Conservation (phyloP, 2,329 filamentous ascomycete species). For the Intubia oerlemansii region DNA sequence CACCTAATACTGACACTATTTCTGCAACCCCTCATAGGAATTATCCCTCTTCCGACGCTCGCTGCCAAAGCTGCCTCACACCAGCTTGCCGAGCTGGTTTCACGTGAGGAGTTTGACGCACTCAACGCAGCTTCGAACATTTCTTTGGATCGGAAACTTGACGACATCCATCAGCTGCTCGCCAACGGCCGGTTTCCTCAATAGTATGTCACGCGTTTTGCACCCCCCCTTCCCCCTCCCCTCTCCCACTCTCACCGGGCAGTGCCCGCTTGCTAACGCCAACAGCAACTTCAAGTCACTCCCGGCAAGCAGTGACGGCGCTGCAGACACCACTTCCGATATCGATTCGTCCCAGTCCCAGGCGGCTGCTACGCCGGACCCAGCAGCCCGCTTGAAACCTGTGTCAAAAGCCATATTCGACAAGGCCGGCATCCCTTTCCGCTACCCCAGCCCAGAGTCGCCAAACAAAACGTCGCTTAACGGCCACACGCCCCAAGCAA, state of each 20-base stretch:
- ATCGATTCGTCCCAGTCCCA: too few relatives aligned
- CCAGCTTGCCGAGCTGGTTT: conserved; percentile 28
- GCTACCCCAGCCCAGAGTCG: conserved; percentile 17
- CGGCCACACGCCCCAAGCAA: too few relatives aligned
- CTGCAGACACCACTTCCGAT: conserved; percentile 3
- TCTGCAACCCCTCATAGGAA: too few relatives aligned
- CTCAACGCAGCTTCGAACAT: conserved; percentile 60
- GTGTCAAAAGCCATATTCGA: conserved; percentile 27
- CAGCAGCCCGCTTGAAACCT: conserved; percentile 25
- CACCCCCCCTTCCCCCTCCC: neutral
- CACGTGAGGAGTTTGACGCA: conserved; percentile 34
- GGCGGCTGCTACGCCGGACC: too few relatives aligned
- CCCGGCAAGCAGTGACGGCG: conserved; percentile 11
- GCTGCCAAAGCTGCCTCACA: conserved; percentile 31
- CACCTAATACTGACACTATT: too few relatives aligned
- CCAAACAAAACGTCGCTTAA: conserved; percentile 6
- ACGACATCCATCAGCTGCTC: conserved; percentile 55
- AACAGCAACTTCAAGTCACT: conserved; percentile 34
- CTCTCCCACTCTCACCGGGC: too few relatives aligned
- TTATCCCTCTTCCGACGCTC: conserved; percentile 42
- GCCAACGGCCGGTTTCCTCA: conserved; percentile 44
- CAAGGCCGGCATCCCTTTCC: conserved; percentile 19
- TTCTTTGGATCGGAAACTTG: conserved; percentile 37
- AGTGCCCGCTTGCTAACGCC: neutral
- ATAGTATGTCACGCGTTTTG: conserved; percentile 31